phyloP scores from a whole-genome alignment of 345 rosid genomes.

The Cardamine chenopodiifolia region DNA sequence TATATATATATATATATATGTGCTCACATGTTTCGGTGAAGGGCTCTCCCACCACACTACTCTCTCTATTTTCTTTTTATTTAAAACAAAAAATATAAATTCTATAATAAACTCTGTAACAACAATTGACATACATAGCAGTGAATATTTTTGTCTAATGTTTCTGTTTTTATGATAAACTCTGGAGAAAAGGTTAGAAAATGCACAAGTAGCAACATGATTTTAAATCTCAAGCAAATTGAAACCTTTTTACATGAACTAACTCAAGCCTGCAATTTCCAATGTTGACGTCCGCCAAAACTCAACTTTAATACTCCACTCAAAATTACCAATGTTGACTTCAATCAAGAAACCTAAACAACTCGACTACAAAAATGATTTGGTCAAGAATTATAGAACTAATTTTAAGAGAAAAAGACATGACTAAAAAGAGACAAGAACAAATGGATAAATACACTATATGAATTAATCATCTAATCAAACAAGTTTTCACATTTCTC shows the following conservation, averaged over 20 bases:
- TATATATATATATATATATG: conserved; percentile 13
- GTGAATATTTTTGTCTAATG: neutral
- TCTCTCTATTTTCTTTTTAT: neutral
- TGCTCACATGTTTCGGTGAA: neutral
- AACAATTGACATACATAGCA: conserved; percentile 17
- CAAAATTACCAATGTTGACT: neutral
- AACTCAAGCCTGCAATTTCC: neutral
- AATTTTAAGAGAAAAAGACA: neutral
- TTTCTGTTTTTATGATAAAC: neutral
- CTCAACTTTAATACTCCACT: neutral
- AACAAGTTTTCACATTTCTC: conserved; percentile 36
- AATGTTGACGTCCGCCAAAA: neutral
- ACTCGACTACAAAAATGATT: neutral
- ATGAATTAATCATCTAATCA: neutral
- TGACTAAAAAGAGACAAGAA: conserved; percentile 9
- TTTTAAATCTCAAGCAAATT: neutral
- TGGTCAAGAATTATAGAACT: conserved; percentile 19
- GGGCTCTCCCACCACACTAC: neutral
- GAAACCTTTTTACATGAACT: neutral
- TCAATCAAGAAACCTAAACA: conserved; percentile 19
- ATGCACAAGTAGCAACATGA: neutral
- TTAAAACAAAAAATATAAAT: neutral
- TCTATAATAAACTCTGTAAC: conserved; percentile 30
- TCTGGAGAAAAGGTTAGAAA: neutral
- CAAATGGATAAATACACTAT: neutral